Evolutionary conservation across 352 stramenopile genomes (phyloP).

Genomic region (Pythium guiyangense): DNA sequence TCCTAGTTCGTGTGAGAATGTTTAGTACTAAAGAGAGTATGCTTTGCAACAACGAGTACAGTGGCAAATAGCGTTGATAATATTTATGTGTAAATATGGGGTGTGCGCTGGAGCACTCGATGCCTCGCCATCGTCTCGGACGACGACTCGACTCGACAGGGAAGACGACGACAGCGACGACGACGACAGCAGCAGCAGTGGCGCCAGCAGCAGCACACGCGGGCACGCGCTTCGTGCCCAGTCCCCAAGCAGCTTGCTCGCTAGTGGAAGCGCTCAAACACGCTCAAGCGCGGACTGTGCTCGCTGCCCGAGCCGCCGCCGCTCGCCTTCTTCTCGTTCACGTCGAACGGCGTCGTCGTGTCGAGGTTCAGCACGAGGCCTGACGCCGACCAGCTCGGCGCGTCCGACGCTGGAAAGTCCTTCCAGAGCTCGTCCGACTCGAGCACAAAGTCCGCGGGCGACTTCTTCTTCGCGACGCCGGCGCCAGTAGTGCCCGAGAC

Average conservation of each 20-base stretch:
- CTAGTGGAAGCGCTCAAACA: constrained; percentile 85
- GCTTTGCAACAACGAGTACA: not conserved
- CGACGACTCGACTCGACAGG: no score
- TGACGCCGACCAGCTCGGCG: constrained; percentile 39
- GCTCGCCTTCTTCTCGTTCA: constrained; percentile 18
- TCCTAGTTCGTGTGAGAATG: no score
- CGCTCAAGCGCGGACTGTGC: constrained; percentile 71
- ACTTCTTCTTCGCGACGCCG: not conserved
- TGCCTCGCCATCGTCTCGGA: no score
- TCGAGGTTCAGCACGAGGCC: constrained; percentile 62
- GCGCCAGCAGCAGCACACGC: not conserved
- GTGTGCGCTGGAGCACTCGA: not conserved
- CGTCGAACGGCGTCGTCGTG: constrained; percentile 35
- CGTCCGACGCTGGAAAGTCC: constrained; percentile 56
- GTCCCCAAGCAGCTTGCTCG: constrained; percentile 1
- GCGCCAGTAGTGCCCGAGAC: not conserved
- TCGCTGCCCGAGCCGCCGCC: constrained; percentile 25
- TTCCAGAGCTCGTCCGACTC: constrained; percentile 76
- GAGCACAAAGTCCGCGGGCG: constrained; percentile 50
- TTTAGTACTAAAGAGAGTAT: not conserved
- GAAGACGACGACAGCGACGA: not conserved
- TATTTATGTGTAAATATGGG: constrained; percentile 2
- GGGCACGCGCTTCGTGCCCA: not conserved
- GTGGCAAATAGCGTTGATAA: constrained; percentile 6
- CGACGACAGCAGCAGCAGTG: not conserved